Percentiles rank a stretch among this genome's conserved stretches.
phyloP scores from a whole-genome alignment of 495 filamentous ascomycete genomes.

The Amphirosellinia nigrospora region DNA sequence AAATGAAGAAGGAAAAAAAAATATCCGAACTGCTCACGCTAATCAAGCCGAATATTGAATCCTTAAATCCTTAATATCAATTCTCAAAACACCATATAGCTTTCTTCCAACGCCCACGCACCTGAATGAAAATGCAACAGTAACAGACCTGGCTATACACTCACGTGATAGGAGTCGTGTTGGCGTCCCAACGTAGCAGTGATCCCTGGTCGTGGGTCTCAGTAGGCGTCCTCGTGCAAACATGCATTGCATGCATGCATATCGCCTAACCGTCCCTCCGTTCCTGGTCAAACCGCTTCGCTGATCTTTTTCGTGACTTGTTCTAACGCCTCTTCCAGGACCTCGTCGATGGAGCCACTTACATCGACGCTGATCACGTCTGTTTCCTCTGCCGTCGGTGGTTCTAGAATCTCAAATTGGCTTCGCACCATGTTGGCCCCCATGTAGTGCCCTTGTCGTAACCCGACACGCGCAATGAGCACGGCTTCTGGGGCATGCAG shows the following conservation, averaged over 20 bases:
- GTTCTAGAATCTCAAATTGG: conserved; percentile 85
- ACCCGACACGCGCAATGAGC: conserved; percentile 74
- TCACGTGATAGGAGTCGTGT: conserved; percentile 17
- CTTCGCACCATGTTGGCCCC: conserved; percentile 96
- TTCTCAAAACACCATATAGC: conserved; percentile 6
- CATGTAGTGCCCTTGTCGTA: conserved; percentile 90
- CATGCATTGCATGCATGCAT: conserved; percentile 17
- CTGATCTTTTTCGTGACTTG: conserved; percentile 54
- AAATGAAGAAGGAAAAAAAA: conserved; percentile 6
- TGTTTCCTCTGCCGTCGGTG: conserved; percentile 75
- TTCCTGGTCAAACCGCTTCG: conserved; percentile 26
- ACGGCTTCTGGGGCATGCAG: conserved; percentile 76
- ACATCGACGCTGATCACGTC: conserved; percentile 89
- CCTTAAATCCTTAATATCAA: neutral
- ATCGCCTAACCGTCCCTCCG: neutral
- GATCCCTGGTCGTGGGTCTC: conserved; percentile 19
- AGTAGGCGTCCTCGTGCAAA: conserved; percentile 16
- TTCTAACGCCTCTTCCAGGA: conserved; percentile 68
- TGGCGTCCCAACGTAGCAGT: conserved; percentile 13
- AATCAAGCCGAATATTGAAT: neutral
- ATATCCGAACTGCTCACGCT: neutral
- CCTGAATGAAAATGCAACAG: conserved; percentile 18
- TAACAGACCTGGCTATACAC: conserved; percentile 9
- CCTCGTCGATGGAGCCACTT: conserved; percentile 64
- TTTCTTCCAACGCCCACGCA: conserved; percentile 16